These are phyloP conservation scores for Penicillium sclerotiorum DNA, from an alignment of 2,329 filamentous ascomycete genomes.

Conservation along the genomic window DNA sequence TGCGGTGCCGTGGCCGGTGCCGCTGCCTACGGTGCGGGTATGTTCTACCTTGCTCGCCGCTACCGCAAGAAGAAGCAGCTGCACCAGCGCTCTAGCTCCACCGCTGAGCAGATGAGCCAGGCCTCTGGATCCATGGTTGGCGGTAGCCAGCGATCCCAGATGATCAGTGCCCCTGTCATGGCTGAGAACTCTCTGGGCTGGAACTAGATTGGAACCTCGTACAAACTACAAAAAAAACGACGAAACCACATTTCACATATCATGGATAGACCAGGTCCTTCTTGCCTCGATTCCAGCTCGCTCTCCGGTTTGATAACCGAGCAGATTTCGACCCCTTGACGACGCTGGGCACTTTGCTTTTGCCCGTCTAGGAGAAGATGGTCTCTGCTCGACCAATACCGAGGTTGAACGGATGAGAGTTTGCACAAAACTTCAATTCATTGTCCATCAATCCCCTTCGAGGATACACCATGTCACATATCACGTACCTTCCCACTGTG, in stretches of 20 bases:
- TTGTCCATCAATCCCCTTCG: constrained; percentile 25
- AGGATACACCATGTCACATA: constrained; percentile 29
- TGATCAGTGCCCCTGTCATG: constrained; percentile 87
- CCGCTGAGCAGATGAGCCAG: constrained; percentile 67
- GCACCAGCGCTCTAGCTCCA: constrained; percentile 76
- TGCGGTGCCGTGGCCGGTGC: constrained; percentile 77
- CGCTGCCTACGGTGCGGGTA: constrained; percentile 86
- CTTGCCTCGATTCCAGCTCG: constrained; percentile 6
- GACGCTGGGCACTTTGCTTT: background rate
- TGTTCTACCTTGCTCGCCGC: constrained; percentile 88
- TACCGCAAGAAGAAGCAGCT: constrained; percentile 84
- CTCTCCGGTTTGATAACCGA: background rate
- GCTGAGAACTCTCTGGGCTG: constrained; percentile 94
- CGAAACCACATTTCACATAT: too few species aligned
- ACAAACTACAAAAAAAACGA: constrained; percentile 1
- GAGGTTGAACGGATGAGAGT: constrained; percentile 9
- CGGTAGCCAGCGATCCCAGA: constrained; percentile 68
- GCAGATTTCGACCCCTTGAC: background rate
- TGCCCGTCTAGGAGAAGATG: background rate
- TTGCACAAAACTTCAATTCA: constrained; percentile 30
- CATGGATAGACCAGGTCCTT: constrained; percentile 16
- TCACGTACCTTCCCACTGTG: constrained; percentile 28
- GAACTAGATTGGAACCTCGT: constrained; percentile 64
- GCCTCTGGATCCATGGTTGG: constrained; percentile 45
- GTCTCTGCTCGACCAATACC: background rate